Evolutionary conservation across 1,284 basidiomycete genomes (phyloP).

Genomic region (Rhodotorula mucilaginosa): DNA sequence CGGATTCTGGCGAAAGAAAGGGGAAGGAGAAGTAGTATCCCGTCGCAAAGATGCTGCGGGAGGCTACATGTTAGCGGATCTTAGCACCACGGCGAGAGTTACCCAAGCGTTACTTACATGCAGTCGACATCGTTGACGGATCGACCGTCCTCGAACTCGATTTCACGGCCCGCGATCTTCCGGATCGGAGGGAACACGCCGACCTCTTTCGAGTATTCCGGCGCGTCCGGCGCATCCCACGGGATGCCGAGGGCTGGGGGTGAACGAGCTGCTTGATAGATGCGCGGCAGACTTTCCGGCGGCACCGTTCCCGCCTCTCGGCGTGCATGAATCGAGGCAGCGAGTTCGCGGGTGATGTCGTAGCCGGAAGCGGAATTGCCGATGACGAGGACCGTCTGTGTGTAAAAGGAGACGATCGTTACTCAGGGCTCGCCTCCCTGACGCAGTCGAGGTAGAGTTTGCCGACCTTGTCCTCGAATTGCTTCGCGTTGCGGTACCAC

Average conservation of each 20-base stretch:
- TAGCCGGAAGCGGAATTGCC: constrained; percentile 56
- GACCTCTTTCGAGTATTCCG: constrained; percentile 47
- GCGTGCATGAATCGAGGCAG: constrained; percentile 44
- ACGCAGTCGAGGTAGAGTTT: neutral
- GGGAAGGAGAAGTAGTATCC: constrained; percentile 53
- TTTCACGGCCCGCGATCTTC: constrained; percentile 42
- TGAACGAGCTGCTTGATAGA: constrained; percentile 48
- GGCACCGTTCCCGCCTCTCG: neutral
- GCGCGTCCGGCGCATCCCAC: constrained; percentile 39
- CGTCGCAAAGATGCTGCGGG: constrained; percentile 50
- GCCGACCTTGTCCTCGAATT: constrained; percentile 41
- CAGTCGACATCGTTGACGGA: constrained; percentile 46
- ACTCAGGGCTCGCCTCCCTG: no score
- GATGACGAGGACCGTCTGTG: constrained; percentile 54
- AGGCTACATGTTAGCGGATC: neutral
- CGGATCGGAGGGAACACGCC: constrained; percentile 46
- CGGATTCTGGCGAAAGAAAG: constrained; percentile 47
- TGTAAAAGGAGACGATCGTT: neutral
- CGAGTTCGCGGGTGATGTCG: constrained; percentile 56
- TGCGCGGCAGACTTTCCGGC: constrained; percentile 7
- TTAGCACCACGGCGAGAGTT: no score
- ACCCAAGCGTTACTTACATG: constrained; percentile 37
- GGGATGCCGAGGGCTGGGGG: constrained; percentile 32
- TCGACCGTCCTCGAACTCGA: constrained; percentile 45
- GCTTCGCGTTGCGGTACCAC: constrained; percentile 52